A percentile compares a stretch with the other conserved stretches of the same genome.
Evolutionary conservation across 192 early-diverging fungal species (phyloP).

Genomic region (Funneliformis geosporum): DNA sequence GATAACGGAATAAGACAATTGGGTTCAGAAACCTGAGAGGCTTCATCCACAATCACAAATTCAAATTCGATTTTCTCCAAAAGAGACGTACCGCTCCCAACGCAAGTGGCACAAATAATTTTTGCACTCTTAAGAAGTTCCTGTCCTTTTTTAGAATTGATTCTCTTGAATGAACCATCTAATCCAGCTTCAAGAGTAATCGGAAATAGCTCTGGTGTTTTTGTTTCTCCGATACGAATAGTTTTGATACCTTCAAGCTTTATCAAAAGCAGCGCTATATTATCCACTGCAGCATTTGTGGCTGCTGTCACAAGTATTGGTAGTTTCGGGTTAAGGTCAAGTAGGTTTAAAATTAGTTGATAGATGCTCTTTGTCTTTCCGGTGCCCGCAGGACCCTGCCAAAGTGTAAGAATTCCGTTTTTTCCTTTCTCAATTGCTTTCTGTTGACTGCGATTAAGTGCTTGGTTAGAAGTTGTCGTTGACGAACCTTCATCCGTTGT

Average conservation of each 20-base stretch:
- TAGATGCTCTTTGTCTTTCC: background rate
- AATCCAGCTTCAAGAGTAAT: background rate
- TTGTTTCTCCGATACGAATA: background rate
- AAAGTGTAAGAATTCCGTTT: background rate
- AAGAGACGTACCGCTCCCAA: background rate
- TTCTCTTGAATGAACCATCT: background rate
- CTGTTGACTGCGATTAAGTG: conserved; percentile 1
- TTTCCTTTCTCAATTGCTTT: background rate
- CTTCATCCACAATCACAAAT: conserved; percentile 6
- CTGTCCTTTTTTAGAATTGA: background rate
- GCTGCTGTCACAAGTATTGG: conserved; percentile 11
- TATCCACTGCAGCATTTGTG: conserved; percentile 2
- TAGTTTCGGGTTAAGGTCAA: background rate
- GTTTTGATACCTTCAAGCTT: background rate
- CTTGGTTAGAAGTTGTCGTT: background rate
- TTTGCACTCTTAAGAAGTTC: background rate
- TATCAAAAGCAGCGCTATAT: background rate
- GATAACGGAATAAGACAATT: background rate
- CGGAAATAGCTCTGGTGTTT: background rate
- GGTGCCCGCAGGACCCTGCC: conserved; percentile 1
- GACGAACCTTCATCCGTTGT: too few species aligned
- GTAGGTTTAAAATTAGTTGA: background rate
- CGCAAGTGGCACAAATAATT: background rate
- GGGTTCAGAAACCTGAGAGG: background rate
- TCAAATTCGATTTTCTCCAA: background rate